These are phyloP conservation scores for Citrus medica DNA, from an alignment of 345 rosid species.

Conservation along the genomic window DNA sequence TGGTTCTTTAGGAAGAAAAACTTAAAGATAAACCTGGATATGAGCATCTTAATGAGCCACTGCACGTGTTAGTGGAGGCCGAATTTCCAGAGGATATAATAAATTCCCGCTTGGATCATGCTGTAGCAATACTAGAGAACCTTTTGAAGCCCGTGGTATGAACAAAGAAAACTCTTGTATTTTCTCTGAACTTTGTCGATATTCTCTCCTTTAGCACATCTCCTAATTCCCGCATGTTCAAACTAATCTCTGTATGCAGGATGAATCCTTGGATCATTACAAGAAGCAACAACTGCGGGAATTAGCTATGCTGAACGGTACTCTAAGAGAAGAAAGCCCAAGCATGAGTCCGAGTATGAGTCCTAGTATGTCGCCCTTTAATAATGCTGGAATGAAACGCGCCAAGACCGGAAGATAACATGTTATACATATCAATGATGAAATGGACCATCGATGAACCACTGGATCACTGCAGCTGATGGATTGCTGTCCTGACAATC, in stretches of 20 bases:
- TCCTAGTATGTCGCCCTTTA: slow-evolving; percentile 90
- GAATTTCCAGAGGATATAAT: slow-evolving; percentile 85
- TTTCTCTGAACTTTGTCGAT: background rate
- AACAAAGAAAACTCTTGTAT: background rate
- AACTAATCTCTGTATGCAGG: slow-evolving; percentile 34
- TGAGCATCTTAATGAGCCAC: slow-evolving; percentile 87
- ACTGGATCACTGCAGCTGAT: slow-evolving; percentile 19
- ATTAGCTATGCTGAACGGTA: slow-evolving; percentile 80
- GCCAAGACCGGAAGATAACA: slow-evolving; percentile 80
- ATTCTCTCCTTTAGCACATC: background rate
- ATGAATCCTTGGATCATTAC: slow-evolving; percentile 85
- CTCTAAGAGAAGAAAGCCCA: slow-evolving; percentile 81
- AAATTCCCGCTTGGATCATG: slow-evolving; percentile 66
- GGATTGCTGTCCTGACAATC: slow-evolving; percentile 5
- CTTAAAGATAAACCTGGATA: slow-evolving; percentile 91
- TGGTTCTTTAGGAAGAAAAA: slow-evolving; percentile 66
- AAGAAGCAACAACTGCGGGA: slow-evolving; percentile 92
- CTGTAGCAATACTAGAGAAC: slow-evolving; percentile 62
- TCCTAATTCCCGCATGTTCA: background rate
- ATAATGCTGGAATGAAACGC: slow-evolving; percentile 70
- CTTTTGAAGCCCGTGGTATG: slow-evolving; percentile 93
- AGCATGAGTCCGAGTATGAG: slow-evolving; percentile 86
- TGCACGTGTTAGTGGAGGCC: slow-evolving; percentile 86
- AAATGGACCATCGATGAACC: background rate
- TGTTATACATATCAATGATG: background rate